Evolutionary conservation across 768 basidiomycete species (phyloP).

Genomic region (Leccinum rimulosum): DNA sequence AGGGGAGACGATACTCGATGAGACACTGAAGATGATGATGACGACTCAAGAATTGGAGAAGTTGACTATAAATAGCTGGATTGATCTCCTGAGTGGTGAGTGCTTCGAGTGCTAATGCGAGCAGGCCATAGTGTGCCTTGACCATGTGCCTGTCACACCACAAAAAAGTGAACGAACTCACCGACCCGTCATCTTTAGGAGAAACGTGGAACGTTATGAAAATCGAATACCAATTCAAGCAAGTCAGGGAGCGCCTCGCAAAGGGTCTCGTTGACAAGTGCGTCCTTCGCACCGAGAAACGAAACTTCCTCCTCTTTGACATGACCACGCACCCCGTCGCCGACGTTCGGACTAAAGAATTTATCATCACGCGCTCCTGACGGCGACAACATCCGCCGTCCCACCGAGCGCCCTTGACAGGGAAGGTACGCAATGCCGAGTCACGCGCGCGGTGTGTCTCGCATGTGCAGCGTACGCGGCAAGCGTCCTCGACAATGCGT

Average conservation of each 20-base stretch:
- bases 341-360: slow-evolving; percentile 87
- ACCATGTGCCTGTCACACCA: not conserved
- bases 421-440: slow-evolving; percentile 79
- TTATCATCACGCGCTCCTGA: slow-evolving; percentile 75
- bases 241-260: slow-evolving; percentile 95
- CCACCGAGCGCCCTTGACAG: slow-evolving; percentile 72
- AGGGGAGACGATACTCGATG: slow-evolving; percentile 95
- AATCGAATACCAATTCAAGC: slow-evolving; percentile 98
- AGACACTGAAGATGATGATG: slow-evolving; percentile 96
- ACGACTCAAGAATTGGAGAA: slow-evolving; percentile 58
- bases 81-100: slow-evolving; percentile 88
- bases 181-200: slow-evolving; percentile 45
- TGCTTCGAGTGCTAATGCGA: not conserved
- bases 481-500: slow-evolving; percentile 92
- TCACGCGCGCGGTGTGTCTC: slow-evolving; percentile 76
- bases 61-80: slow-evolving; percentile 85
- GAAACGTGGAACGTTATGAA: slow-evolving; percentile 99
- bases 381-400: slow-evolving; percentile 77
- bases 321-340: slow-evolving; percentile 99
- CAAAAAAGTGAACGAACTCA: not conserved
- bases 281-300: slow-evolving; percentile 96
- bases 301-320: slow-evolving; percentile 97
- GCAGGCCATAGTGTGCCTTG: not conserved
- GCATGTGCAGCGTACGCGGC: slow-evolving; percentile 93
- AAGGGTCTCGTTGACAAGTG: slow-evolving; percentile 99